Percentiles rank a stretch among this genome's conserved stretches.
These are phyloP conservation scores for Lonicera japonica DNA, from an alignment of 129 eudicot genomes.

Conservation along the genomic window DNA sequence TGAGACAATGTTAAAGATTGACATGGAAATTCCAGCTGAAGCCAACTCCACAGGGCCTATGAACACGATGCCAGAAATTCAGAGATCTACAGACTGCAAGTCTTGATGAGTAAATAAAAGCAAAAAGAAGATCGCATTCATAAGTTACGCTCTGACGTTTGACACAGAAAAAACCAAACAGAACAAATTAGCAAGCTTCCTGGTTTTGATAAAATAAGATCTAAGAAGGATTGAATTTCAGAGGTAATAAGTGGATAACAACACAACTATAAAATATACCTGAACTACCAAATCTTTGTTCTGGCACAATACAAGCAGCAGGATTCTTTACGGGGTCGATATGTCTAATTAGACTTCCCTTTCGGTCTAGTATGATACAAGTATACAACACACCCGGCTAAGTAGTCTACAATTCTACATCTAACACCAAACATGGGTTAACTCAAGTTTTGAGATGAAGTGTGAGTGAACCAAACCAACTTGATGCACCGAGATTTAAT, in stretches of 20 bases:
- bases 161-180: neutral
- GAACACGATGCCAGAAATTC: slow-evolving; percentile 4
- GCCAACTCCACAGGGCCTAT: slow-evolving; percentile 87
- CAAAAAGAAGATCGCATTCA: neutral
- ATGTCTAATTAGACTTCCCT: no score
- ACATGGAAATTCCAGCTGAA: slow-evolving; percentile 85
- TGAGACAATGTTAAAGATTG: slow-evolving; percentile 80
- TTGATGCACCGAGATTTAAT: no score
- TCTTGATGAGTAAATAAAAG: neutral
- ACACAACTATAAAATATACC: neutral
- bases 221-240: neutral
- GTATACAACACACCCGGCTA: no score
- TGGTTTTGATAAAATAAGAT: no score
- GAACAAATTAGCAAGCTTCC: neutral
- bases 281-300: neutral
- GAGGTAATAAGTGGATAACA: neutral
- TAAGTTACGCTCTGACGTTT: neutral
- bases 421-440: no score
- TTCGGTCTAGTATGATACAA: no score
- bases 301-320: neutral
- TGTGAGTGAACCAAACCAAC: no score
- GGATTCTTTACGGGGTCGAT: no score
- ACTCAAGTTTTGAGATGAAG: no score
- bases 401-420: no score
- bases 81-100: neutral